Base-by-base conservation (phyloP, 768 basidiomycete genomes). In the Suillus americanus region DNA sequence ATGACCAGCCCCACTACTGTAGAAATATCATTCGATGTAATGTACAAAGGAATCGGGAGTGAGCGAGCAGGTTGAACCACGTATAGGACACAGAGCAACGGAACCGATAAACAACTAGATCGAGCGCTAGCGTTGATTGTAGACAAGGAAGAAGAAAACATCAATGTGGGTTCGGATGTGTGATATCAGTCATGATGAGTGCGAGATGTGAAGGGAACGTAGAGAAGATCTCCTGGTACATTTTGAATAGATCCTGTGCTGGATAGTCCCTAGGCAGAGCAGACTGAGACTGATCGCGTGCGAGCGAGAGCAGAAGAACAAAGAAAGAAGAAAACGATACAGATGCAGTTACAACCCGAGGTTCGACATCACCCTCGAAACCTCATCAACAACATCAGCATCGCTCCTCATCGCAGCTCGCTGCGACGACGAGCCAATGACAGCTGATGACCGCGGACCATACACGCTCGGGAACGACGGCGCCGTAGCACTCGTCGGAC, bases 391-490 rank as follows among this genome's bases (percentile, higher is more conserved):
- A 30, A 79, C 79, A 53, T 86, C 86, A 45, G 86, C 88, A 50
- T 89, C 88, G 64, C 76, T 68, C 57, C 70, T 73, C 63, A 68
- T 74, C 74, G 64, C 74, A 55, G 76, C 77, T 66, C 81, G 76
- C 67, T 83, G 84, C 25, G 76, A 74, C 61, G 81, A 79, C 28
- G 79, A 71, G 57, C 82, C 82, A 18, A 83, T 77, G 33, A 83
- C 79, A 6, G 81, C 75, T 50, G 81, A 79, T 61, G 82, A 77
- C 60, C 88, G 85, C 4, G 89, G 86, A 1, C 86, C 91, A 72
- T 94, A 94, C 12, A 94, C 92, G 69, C 91, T 93, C 16, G 92
- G 92, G 79, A 94, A 94, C 13, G 85, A 89, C 51, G 92, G 92
- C 23, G 89, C 89, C 7, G 89, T 90, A 35, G 80, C 86, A 33